phyloP scores from a whole-genome alignment of 495 filamentous ascomycete genomes.

The Patellaria atrata region DNA sequence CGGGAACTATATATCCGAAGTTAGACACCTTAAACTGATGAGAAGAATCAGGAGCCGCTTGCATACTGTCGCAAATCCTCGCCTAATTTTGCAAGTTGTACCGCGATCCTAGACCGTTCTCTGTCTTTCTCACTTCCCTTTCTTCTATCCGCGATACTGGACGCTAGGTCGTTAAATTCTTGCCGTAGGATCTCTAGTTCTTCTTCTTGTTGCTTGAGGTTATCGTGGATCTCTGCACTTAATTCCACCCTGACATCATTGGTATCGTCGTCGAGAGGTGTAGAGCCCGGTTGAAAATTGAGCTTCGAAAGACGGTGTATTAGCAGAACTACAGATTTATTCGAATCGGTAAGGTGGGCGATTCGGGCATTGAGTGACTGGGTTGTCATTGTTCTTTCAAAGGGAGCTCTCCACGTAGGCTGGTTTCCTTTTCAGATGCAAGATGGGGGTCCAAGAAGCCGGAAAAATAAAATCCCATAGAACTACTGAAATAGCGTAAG shows the following conservation, averaged over 20 bases:
- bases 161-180: slow-evolving; percentile 54
- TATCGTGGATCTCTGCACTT: slow-evolving; percentile 63
- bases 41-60: not conserved
- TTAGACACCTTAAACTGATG: no score
- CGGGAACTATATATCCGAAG: slow-evolving; percentile 52
- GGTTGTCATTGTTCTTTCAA: slow-evolving; percentile 24
- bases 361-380: slow-evolving; percentile 52
- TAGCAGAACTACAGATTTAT: slow-evolving; percentile 54
- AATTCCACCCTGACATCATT: slow-evolving; percentile 64
- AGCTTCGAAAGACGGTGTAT: slow-evolving; percentile 60
- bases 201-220: slow-evolving; percentile 70
- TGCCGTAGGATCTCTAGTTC: slow-evolving; percentile 70
- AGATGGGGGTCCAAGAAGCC: no score
- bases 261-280: slow-evolving; percentile 37
- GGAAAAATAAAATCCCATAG: no score
- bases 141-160: slow-evolving; percentile 24
- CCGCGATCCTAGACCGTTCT: slow-evolving; percentile 44
- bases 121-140: slow-evolving; percentile 36
- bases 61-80: slow-evolving; percentile 56
- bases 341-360: slow-evolving; percentile 49
- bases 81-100: slow-evolving; percentile 45
- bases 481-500: no score
- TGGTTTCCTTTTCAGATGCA: no score
- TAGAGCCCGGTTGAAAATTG: slow-evolving; percentile 45
- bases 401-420: not conserved